Conservation (phyloP, 2,329 filamentous ascomycete species). For the Aureobasidium sp. region DNA sequence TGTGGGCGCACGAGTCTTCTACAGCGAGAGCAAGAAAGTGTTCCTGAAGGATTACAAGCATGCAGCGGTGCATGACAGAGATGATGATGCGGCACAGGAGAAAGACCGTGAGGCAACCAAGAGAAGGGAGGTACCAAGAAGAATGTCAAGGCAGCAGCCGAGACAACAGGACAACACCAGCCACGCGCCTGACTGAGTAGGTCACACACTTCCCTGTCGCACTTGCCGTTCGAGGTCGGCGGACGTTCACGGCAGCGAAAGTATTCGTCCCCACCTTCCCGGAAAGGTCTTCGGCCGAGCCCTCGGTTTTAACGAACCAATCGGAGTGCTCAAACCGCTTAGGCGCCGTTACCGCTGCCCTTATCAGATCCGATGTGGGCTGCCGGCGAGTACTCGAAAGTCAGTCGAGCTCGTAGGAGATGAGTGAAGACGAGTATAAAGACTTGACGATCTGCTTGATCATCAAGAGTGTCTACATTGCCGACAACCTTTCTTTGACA, state of each 20-base stretch:
- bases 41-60: too few relatives aligned
- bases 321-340: not conserved
- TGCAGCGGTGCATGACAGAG: too few relatives aligned
- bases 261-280: too few relatives aligned
- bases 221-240: not conserved
- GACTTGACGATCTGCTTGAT: not conserved
- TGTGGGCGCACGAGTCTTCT: too few relatives aligned
- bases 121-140: too few relatives aligned
- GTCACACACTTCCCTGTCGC: not conserved
- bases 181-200: too few relatives aligned
- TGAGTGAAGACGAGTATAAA: not conserved
- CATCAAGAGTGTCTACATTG: not conserved
- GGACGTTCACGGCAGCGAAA: not conserved
- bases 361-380: constrained; percentile 3
- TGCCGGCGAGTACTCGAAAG: not conserved
- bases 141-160: too few relatives aligned
- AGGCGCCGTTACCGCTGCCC: not conserved
- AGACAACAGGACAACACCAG: too few relatives aligned
- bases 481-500: not conserved
- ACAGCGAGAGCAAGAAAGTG: too few relatives aligned
- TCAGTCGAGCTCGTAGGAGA: not conserved
- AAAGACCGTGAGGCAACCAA: too few relatives aligned
- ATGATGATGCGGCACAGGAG: too few relatives aligned
- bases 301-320: not conserved
- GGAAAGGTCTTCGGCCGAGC: not conserved